Base-by-base conservation (phyloP, 139 green algal species). In the Picochlorum sp. region DNA sequence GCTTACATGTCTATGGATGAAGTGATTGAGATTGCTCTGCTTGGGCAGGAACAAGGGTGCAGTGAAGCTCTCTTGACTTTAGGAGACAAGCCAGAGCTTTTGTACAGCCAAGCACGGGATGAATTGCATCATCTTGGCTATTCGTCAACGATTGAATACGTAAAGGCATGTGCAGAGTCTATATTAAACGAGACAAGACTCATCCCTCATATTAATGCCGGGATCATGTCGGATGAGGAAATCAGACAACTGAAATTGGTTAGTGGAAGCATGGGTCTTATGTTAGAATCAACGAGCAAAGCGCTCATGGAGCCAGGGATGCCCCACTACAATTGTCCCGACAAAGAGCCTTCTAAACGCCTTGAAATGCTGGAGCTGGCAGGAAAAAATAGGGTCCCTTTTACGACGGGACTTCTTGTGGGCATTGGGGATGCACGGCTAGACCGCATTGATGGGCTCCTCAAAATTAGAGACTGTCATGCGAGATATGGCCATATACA, bases 31-130 rank as follows among this genome's bases (percentile, higher is more conserved):
- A 78, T 94, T 15, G 81, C 81, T 18, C 18, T 50, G 3, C 62
- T 73, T 9, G 89, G 88, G 9, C 78, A 69, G 6, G 45, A 67
- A 34, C 76, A 79, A 34, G 89, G 90, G 41, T 92, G 83, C 70
- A 87, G 77, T 3, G 90, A 96, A 73, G 88, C 86, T 5, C 81
- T 96, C 2, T 87, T 96, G 57, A 96, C 90, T 4, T 73, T 96
- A 21, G 90, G 88, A 3, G 90, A 96, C 68, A 89, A 89, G 62
- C 90, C 90, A 11, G 90, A 96, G 72, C 50, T 84, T 50, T 23
- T 68, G 23, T 94, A 88, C 44, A 59, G 73, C 1, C 68, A 89
- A 54, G 89, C 88, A 18, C 69, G 57, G 6, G 49, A 47, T 15
- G 88, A 96, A 81, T 77, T 95, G 74, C 16, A 38, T 18, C 67